A percentile compares a stretch with the other conserved stretches of the same genome.
Evolutionary conservation across 2,329 filamentous ascomycete genomes (phyloP).

Genomic region (Trichoderma sp.): DNA sequence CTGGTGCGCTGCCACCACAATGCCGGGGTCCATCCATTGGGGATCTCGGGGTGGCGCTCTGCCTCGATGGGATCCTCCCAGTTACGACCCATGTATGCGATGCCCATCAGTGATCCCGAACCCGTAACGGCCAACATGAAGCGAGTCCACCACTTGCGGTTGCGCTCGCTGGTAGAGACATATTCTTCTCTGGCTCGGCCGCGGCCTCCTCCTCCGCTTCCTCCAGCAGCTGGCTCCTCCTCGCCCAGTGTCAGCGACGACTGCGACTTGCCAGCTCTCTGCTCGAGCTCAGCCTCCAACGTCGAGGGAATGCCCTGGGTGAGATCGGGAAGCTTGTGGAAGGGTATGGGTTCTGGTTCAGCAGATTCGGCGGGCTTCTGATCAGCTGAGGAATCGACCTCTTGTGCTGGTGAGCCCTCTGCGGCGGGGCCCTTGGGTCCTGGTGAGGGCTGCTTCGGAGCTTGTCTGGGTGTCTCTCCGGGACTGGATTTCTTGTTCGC

Average conservation of each 20-base stretch:
- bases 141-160: conserved; percentile 74
- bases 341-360: conserved; percentile 49
- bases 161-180: conserved; percentile 85
- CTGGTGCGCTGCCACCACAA: conserved; percentile 80
- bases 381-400: conserved; percentile 25
- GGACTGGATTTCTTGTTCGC: conserved; percentile 29
- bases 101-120: conserved; percentile 55
- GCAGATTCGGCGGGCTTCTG: conserved; percentile 31
- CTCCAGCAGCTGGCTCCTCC: conserved; percentile 31
- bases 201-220: conserved; percentile 34
- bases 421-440: conserved; percentile 9
- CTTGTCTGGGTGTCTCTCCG: conserved; percentile 22
- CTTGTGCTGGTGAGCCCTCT: conserved; percentile 6
- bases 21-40: conserved; percentile 74
- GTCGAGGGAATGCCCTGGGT: conserved; percentile 95
- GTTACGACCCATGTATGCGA: conserved; percentile 80
- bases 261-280: conserved; percentile 39
- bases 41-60: conserved; percentile 66
- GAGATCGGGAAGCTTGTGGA: conserved; percentile 79
- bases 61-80: conserved; percentile 84
- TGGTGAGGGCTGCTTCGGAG: conserved; percentile 12
- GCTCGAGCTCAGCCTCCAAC: conserved; percentile 71
- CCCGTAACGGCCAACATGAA: conserved; percentile 68
- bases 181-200: conserved; percentile 67
- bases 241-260: conserved; percentile 40